Conservation (phyloP, 176 grass and related monocot genomes). For the Paspalum vaginatum region DNA sequence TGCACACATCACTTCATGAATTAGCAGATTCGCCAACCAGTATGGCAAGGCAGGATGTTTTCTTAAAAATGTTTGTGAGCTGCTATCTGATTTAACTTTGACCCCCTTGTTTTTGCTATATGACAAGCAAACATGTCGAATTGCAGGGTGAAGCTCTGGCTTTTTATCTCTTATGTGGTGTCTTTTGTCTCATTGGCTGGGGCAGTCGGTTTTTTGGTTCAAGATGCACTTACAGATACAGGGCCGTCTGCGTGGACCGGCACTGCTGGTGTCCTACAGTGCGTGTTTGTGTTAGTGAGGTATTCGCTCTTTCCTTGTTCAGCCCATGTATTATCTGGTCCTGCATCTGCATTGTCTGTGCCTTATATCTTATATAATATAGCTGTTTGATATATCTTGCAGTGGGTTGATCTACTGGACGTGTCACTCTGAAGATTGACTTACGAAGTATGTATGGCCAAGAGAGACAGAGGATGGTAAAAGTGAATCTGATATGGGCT, state of each 20-base stretch:
- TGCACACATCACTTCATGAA: not conserved
- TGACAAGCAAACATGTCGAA: constrained; percentile 11
- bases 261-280: constrained; percentile 71
- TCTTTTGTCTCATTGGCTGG: constrained; percentile 83
- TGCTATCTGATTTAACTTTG: not conserved
- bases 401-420: constrained; percentile 89
- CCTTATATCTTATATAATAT: not conserved
- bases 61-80: not conserved
- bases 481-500: not conserved
- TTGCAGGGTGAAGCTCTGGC: constrained; percentile 87
- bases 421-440: constrained; percentile 72
- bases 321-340: not conserved
- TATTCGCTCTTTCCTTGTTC: constrained; percentile 29
- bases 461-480: constrained; percentile 18
- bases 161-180: constrained; percentile 85
- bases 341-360: constrained; percentile 62
- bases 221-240: constrained; percentile 72
- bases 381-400: constrained; percentile 35
- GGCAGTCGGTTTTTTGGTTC: constrained; percentile 66
- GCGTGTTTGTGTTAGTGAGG: constrained; percentile 81
- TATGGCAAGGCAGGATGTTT: not conserved
- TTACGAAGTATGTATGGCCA: constrained; percentile 1
- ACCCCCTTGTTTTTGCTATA: not conserved
- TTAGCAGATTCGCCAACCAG: not conserved
- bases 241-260: constrained; percentile 81